Percentiles rank a stretch among this genome's conserved stretches.
Evolutionary conservation across 768 basidiomycete species (phyloP).

Genomic region (Lactarius tabidus): DNA sequence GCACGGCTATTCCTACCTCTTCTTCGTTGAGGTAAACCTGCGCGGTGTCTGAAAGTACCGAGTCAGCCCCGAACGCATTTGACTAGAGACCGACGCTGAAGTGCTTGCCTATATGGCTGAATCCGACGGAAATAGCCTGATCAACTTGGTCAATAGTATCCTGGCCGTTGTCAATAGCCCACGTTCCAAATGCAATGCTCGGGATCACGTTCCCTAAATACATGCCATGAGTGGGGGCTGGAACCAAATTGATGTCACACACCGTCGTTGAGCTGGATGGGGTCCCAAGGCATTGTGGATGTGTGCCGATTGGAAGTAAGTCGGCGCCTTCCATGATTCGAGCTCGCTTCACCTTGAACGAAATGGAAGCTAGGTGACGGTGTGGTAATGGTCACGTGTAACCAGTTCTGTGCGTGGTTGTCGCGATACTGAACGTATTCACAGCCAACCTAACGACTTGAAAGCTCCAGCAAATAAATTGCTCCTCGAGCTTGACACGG

Average conservation of each 20-base stretch:
- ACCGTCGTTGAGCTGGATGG: constrained; percentile 60
- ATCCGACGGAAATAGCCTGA: constrained; percentile 58
- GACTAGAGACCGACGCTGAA: not conserved
- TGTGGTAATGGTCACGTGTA: not conserved
- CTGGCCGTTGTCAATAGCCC: constrained; percentile 58
- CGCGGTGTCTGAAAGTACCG: constrained; percentile 48
- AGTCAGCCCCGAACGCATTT: not conserved
- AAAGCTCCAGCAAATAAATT: not conserved
- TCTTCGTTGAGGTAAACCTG: constrained; percentile 58
- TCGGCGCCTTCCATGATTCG: not conserved
- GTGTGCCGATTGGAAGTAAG: not conserved
- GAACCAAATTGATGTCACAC: constrained; percentile 16
- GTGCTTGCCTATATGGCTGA: constrained; percentile 55
- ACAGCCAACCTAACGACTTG: not conserved
- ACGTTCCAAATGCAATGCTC: constrained; percentile 61
- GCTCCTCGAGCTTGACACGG: not conserved
- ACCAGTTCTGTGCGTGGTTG: not conserved
- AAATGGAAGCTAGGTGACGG: not conserved
- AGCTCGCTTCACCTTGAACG: not conserved
- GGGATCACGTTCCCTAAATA: constrained; percentile 42
- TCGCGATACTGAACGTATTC: too few relatives aligned
- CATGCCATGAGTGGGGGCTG: not conserved
- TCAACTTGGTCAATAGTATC: constrained; percentile 50
- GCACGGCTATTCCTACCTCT: constrained; percentile 47
- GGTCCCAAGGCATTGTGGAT: constrained; percentile 54